Conservation (phyloP, 495 filamentous ascomycete species). For the Neurospora sp. region DNA sequence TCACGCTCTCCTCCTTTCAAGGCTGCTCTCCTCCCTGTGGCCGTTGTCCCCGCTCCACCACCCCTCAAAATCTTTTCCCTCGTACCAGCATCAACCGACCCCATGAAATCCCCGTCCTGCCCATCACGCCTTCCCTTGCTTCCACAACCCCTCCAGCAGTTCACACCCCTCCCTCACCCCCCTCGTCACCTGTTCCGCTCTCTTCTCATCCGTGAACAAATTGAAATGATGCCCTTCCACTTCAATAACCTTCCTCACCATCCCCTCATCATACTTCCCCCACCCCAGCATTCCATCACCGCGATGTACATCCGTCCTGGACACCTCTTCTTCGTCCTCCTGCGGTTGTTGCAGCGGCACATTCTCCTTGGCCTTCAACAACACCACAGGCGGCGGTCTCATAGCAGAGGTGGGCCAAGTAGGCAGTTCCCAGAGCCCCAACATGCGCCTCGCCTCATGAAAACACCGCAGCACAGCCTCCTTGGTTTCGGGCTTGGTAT, state of each 20-base stretch:
- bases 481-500: slow-evolving; percentile 28
- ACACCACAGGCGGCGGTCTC: slow-evolving; percentile 24
- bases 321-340: slow-evolving; percentile 10
- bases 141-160: slow-evolving; percentile 15
- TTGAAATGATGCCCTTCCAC: slow-evolving; percentile 36
- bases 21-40: no score
- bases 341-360: slow-evolving; percentile 10
- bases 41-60: no score
- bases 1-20: not conserved
- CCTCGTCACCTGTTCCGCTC: slow-evolving; percentile 18
- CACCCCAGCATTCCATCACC: slow-evolving; percentile 28
- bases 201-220: slow-evolving; percentile 22
- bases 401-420: not conserved
- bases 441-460: slow-evolving; percentile 15
- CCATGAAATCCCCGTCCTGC: not conserved
- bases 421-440: not conserved
- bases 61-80: no score
- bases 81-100: no score
- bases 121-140: not conserved
- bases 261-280: slow-evolving; percentile 22
- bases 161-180: slow-evolving; percentile 26
- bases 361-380: slow-evolving; percentile 27
- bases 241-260: slow-evolving; percentile 28
- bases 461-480: slow-evolving; percentile 26
- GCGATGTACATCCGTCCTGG: slow-evolving; percentile 25